phyloP scores from a whole-genome alignment of 306 rosid genomes.

The Senna siamea region DNA sequence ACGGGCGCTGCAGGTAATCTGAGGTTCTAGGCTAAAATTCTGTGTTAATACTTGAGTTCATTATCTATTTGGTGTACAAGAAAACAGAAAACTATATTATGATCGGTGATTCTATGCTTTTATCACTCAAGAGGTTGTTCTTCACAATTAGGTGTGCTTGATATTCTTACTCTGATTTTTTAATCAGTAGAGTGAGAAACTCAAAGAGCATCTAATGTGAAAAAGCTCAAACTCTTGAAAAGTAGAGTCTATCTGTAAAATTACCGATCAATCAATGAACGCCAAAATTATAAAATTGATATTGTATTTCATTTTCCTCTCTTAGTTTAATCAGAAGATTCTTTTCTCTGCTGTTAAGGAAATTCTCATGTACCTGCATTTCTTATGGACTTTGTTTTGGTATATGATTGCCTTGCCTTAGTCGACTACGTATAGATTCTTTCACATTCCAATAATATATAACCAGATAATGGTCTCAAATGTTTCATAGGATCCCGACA shows the following conservation, averaged over 20 bases:
- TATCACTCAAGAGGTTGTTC: too few relatives aligned
- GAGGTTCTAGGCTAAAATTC: not conserved
- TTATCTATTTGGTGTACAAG: not conserved
- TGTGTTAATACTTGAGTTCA: not conserved
- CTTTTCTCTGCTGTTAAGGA: slow-evolving; percentile 47
- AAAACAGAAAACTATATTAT: too few relatives aligned
- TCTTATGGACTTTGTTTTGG: slow-evolving; percentile 56
- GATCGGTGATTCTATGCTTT: not conserved
- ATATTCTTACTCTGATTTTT: not conserved
- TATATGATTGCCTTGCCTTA: slow-evolving; percentile 51
- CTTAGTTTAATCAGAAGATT: slow-evolving; percentile 22
- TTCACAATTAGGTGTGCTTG: too few relatives aligned
- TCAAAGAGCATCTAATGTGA: not conserved
- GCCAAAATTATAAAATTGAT: not conserved
- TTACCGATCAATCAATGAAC: not conserved
- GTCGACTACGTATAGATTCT: slow-evolving; percentile 39
- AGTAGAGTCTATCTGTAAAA: too few relatives aligned
- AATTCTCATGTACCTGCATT: slow-evolving; percentile 37
- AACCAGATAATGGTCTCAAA: not conserved
- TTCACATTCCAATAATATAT: not conserved
- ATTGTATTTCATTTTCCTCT: not conserved
- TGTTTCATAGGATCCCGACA: slow-evolving; percentile 34
- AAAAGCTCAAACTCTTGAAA: too few relatives aligned
- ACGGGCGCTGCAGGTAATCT: slow-evolving; percentile 64
- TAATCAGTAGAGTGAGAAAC: not conserved